phyloP scores from a whole-genome alignment of 2,329 filamentous ascomycete species.

The Colletotrichum sidae region DNA sequence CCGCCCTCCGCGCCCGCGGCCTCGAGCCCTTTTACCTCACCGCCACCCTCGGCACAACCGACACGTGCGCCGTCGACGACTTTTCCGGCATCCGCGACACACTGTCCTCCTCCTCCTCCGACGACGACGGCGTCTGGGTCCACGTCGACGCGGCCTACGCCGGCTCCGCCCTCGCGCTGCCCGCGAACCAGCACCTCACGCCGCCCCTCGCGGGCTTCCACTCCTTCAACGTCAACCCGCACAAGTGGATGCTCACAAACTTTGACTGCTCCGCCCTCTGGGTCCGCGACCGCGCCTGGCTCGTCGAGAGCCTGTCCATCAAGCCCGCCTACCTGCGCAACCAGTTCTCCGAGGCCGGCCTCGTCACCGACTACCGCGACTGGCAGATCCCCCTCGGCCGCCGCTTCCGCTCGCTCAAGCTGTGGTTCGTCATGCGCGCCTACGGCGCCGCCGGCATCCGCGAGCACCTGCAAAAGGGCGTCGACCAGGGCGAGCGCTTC shows the following conservation, averaged over 20 bases:
- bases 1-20: slow-evolving; percentile 73
- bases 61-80: slow-evolving; percentile 88
- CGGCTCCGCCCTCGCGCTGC: slow-evolving; percentile 83
- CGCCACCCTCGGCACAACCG: slow-evolving; percentile 85
- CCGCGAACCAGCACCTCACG: slow-evolving; percentile 80
- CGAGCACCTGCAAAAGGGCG: slow-evolving; percentile 76
- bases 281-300: slow-evolving; percentile 78
- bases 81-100: slow-evolving; percentile 74
- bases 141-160: slow-evolving; percentile 96
- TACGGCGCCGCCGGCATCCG: slow-evolving; percentile 84
- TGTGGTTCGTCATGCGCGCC: slow-evolving; percentile 92
- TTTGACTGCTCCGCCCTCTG: slow-evolving; percentile 89
- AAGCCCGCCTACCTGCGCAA: slow-evolving; percentile 87
- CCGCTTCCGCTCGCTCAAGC: slow-evolving; percentile 88
- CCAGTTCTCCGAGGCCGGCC: slow-evolving; percentile 80
- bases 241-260: slow-evolving; percentile 97
- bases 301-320: slow-evolving; percentile 84
- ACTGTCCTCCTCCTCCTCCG: slow-evolving; percentile 44
- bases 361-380: slow-evolving; percentile 95
- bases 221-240: slow-evolving; percentile 95
- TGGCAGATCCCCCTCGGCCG: slow-evolving; percentile 96
- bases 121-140: slow-evolving; percentile 77
- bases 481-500: slow-evolving; percentile 79
- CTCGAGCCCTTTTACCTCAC: slow-evolving; percentile 90
- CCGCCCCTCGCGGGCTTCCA: slow-evolving; percentile 75